These are phyloP conservation scores for Rubroboletus pulcherrimus DNA, from an alignment of 768 basidiomycete species.

Conservation along the genomic window DNA sequence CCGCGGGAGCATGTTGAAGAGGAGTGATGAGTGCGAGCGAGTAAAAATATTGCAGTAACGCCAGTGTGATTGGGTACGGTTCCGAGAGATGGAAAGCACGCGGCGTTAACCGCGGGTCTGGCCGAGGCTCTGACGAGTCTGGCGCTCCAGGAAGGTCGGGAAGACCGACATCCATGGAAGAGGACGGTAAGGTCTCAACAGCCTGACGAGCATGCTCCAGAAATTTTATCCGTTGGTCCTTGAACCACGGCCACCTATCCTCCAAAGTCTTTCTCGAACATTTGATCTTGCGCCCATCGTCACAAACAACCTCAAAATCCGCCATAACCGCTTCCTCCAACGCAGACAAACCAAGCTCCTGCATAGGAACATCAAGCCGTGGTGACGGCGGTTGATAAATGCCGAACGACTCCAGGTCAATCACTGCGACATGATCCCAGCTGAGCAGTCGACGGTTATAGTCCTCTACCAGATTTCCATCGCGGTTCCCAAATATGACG, in stretches of 20 bases:
- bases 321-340: conserved; percentile 78
- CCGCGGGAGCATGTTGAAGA: conserved; percentile 85
- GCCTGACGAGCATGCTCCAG: conserved; percentile 53
- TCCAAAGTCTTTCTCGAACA: conserved; percentile 84
- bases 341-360: conserved; percentile 79
- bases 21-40: conserved; percentile 82
- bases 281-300: conserved; percentile 78
- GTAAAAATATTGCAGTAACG: conserved; percentile 93
- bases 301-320: conserved; percentile 91
- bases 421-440: conserved; percentile 89
- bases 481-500: conserved; percentile 85
- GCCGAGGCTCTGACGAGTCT: conserved; percentile 46
- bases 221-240: conserved; percentile 60
- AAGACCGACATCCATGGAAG: conserved; percentile 58
- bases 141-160: conserved; percentile 57
- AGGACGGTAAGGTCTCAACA: conserved; percentile 55
- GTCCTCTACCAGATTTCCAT: conserved; percentile 86
- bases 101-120: conserved; percentile 79
- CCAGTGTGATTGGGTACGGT: conserved; percentile 83
- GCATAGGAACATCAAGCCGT: conserved; percentile 65
- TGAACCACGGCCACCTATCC: conserved; percentile 96
- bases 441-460: conserved; percentile 87
- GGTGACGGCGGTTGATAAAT: conserved; percentile 85
- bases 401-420: conserved; percentile 92
- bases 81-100: conserved; percentile 81